Base-by-base conservation (phyloP, 2,329 filamentous ascomycete genomes). In the Epichloe baconii region DNA sequence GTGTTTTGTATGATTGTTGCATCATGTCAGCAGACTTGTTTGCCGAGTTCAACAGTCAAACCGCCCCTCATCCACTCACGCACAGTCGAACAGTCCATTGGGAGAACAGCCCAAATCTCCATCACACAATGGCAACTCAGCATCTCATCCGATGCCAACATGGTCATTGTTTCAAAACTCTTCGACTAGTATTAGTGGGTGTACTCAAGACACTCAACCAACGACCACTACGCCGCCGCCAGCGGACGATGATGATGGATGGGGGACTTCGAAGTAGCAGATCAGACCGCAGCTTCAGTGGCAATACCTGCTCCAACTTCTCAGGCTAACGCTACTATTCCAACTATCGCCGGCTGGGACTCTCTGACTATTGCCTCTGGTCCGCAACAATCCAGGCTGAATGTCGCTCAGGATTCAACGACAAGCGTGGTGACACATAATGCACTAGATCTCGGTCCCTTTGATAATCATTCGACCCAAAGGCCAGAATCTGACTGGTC, bases 21-120 rank as follows among this genome's bases (percentile, higher is more conserved):
- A 62, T 37, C 54, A 84, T 83, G 80, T 84, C 80, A 58, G 78
- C 79, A 55, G 79, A 83, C 64, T 74, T 84, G 52, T 80, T 83
- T 60, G 80, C 79, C 51, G 77, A 80, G 57, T 82, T 84, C 58
- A 78, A 76, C 59, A 70, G 68, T 58, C 68, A 72, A 56, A 71
- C 75, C 51, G 63, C 60, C 54, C 64, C 52, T 60, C 68, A 34
- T 58, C 60, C 46, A 56, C 59, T 49, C 48, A 45, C 26, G 51
- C 58, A 43, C 57, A 55, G 47, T 35, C 54, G 11, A 49, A 19
- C 26, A 19, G 36, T 45, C 50, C 35, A 31, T 48, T 47, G 17
- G 47, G 38, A 31, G 49, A 36, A 31, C 44, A 55, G 52, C 55
- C 50, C 45, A 44, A 49, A 44, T 53, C 50, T 17, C 56, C 53